Conservation (phyloP, 345 rosid genomes). For the Melastoma malabathricum region DNA sequence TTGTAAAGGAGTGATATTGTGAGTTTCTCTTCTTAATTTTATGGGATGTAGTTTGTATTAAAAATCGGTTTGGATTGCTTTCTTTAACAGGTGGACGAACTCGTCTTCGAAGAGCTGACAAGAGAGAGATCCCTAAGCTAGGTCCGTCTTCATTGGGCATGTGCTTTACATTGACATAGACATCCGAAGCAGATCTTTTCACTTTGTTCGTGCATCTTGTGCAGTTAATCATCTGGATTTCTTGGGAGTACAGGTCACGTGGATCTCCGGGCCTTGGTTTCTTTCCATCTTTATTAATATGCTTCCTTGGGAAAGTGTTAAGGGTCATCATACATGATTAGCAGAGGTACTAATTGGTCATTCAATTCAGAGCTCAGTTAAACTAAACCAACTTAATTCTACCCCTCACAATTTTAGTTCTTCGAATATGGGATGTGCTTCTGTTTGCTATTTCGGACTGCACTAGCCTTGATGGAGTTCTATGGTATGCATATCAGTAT, state of each 20-base stretch:
- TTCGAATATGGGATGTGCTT: slow-evolving; percentile 96
- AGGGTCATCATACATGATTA: slow-evolving; percentile 11
- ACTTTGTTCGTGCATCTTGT: slow-evolving; percentile 38
- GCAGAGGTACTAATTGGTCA: neutral
- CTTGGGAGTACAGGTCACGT: slow-evolving; percentile 99
- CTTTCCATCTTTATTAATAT: slow-evolving; percentile 88
- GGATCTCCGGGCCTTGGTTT: slow-evolving; percentile 96
- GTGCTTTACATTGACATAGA: slow-evolving; percentile 7
- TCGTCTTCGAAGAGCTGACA: slow-evolving; percentile 87
- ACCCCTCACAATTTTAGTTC: slow-evolving; percentile 36
- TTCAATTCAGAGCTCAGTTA: no score
- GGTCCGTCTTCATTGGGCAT: slow-evolving; percentile 47
- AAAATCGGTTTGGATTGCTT: neutral
- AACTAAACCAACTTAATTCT: no score
- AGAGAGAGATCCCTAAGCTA: slow-evolving; percentile 84
- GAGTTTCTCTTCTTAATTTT: no score
- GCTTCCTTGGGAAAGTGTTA: slow-evolving; percentile 99
- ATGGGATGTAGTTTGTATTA: no score
- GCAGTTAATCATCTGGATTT: slow-evolving; percentile 99
- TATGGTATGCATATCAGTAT: slow-evolving; percentile 37
- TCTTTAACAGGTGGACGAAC: slow-evolving; percentile 76
- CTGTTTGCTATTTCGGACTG: slow-evolving; percentile 87
- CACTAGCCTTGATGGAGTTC: slow-evolving; percentile 86
- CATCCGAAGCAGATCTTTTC: slow-evolving; percentile 25
- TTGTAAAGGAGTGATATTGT: neutral